Evolutionary conservation across 352 stramenopile species (phyloP).

Genomic region (Pythium grandisporangium): DNA sequence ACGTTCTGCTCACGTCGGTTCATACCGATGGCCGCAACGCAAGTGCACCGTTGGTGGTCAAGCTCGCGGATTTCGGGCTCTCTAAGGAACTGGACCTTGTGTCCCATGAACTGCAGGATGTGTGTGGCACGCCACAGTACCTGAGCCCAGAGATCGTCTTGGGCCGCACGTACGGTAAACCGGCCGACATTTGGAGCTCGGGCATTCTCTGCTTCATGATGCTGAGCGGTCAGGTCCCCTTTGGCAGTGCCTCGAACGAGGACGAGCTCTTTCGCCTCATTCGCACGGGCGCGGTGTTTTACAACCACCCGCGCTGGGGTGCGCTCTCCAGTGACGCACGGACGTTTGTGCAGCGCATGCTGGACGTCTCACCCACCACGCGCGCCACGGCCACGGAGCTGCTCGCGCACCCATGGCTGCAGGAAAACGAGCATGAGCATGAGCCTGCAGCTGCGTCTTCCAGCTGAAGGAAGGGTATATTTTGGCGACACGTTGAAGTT

Average conservation of each 20-base stretch:
- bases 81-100: conserved; percentile 86
- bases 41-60: conserved; percentile 78
- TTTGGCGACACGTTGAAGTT: too few species aligned
- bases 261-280: conserved; percentile 74
- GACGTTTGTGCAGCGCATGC: conserved; percentile 80
- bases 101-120: conserved; percentile 80
- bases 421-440: too few species aligned
- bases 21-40: conserved; percentile 47
- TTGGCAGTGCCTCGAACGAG: conserved; percentile 39
- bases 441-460: too few species aligned
- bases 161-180: conserved; percentile 83
- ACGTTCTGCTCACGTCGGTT: conserved; percentile 54
- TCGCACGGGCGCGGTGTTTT: conserved; percentile 86
- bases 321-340: conserved; percentile 72
- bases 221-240: conserved; percentile 46
- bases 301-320: conserved; percentile 83
- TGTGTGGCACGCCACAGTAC: conserved; percentile 95
- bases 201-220: conserved; percentile 95
- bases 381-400: conserved; percentile 45
- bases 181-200: conserved; percentile 92
- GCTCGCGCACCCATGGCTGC: conserved; percentile 44
- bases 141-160: conserved; percentile 95
- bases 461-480: too few species aligned
- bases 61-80: conserved; percentile 88
- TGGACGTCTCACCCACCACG: conserved; percentile 78